phyloP scores from a whole-genome alignment of 352 stramenopile species.

The Pythium oligandrum region DNA sequence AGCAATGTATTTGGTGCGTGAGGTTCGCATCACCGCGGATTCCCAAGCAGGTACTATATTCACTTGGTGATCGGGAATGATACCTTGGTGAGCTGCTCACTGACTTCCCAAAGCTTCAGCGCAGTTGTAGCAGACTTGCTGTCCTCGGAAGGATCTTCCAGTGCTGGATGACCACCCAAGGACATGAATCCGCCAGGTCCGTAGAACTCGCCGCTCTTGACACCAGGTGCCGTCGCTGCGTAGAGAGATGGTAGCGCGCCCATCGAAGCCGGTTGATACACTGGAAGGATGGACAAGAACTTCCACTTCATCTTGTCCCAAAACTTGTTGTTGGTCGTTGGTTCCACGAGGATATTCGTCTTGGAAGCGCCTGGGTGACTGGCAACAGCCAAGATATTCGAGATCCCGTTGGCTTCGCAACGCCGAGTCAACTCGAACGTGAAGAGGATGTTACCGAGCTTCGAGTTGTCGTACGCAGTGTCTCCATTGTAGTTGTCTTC shows the following conservation, averaged over 20 bases:
- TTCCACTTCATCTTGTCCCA: conserved; percentile 24
- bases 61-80: no score
- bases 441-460: conserved; percentile 53
- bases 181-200: conserved; percentile 22
- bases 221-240: conserved; percentile 23
- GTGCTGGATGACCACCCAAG: conserved; percentile 29
- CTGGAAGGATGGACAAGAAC: conserved; percentile 24
- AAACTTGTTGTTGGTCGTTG: conserved; percentile 19
- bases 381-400: conserved; percentile 16
- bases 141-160: conserved; percentile 22
- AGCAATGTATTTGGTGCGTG: no score
- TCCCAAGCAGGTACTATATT: no score
- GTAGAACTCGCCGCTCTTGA: conserved; percentile 29
- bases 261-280: conserved; percentile 36
- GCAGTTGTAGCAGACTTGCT: conserved; percentile 27
- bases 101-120: conserved; percentile 33
- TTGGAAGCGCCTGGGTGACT: conserved; percentile 33
- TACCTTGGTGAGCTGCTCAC: conserved; percentile 29
- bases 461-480: conserved; percentile 35
- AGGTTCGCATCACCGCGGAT: no score
- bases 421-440: conserved; percentile 36
- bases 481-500: conserved; percentile 29
- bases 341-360: conserved; percentile 29
- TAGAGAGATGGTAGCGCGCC: conserved; percentile 39
- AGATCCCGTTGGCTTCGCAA: conserved; percentile 17